Percentiles rank a stretch among this genome's conserved stretches.
Evolutionary conservation across 1,284 basidiomycete genomes (phyloP).

Genomic region (Fomes fomentarius): DNA sequence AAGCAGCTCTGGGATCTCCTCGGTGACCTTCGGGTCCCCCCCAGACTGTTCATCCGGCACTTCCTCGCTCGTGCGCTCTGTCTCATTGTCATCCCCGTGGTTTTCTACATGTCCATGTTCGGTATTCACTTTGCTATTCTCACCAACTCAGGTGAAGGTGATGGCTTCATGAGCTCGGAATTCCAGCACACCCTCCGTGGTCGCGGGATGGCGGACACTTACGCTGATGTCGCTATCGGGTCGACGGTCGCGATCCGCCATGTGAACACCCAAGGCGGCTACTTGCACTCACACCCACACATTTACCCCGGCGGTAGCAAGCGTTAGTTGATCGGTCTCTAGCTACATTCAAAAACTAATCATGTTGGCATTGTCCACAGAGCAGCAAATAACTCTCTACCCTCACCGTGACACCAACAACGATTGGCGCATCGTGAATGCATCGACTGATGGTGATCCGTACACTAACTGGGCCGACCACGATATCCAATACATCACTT

Average conservation of each 20-base stretch:
- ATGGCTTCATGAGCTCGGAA: slow-evolving; percentile 98
- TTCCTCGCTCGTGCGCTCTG: slow-evolving; percentile 90
- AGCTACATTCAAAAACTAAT: no score
- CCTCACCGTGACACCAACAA: slow-evolving; percentile 73
- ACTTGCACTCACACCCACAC: slow-evolving; percentile 93
- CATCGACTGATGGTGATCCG: slow-evolving; percentile 42
- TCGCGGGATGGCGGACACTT: slow-evolving; percentile 91
- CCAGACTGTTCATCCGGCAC: slow-evolving; percentile 79
- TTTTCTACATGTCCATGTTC: slow-evolving; percentile 97
- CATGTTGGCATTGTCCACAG: no score
- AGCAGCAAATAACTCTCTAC: slow-evolving; percentile 98
- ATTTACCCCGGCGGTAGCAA: slow-evolving; percentile 87
- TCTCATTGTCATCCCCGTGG: slow-evolving; percentile 81
- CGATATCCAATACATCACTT: slow-evolving; percentile 67
- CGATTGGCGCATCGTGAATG: slow-evolving; percentile 31
- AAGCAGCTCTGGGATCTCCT: slow-evolving; percentile 90
- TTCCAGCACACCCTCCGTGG: slow-evolving; percentile 98
- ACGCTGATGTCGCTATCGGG: slow-evolving; percentile 87
- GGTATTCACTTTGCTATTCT: slow-evolving; percentile 92
- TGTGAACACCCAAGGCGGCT: slow-evolving; percentile 96
- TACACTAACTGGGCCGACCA: slow-evolving; percentile 59
- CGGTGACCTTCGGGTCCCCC: slow-evolving; percentile 84
- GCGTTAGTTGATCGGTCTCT: slow-evolving; percentile 51
- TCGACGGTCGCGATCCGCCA: slow-evolving; percentile 88
- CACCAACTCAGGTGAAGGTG: slow-evolving; percentile 90